Percentiles rank a stretch among this genome's conserved stretches.
Conservation (phyloP, 2,329 filamentous ascomycete species). For the Metarhizium brunneum region DNA sequence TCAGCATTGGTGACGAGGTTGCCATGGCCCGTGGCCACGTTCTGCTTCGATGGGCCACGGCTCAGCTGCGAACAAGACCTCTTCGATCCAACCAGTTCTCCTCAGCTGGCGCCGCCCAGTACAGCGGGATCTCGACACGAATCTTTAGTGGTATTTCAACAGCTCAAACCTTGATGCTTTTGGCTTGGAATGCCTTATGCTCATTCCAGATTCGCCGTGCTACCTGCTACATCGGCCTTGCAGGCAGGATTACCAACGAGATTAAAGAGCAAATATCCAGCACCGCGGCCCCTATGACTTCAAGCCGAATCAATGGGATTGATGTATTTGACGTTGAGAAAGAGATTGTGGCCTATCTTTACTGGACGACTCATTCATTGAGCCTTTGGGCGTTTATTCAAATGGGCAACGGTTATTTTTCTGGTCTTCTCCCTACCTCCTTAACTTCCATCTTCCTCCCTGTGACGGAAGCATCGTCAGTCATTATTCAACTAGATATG, state of each 20-base stretch:
- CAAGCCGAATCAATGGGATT: slow-evolving; percentile 30
- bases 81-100: slow-evolving; percentile 10
- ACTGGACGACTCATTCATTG: slow-evolving; percentile 30
- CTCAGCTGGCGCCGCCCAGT: slow-evolving; percentile 12
- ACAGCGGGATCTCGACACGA: slow-evolving; percentile 21
- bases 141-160: slow-evolving; percentile 23
- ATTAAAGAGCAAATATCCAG: slow-evolving; percentile 22
- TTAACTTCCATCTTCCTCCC: slow-evolving; percentile 20
- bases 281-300: slow-evolving; percentile 16
- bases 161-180: slow-evolving; percentile 23
- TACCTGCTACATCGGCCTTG: slow-evolving; percentile 25
- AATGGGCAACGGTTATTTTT: slow-evolving; percentile 17
- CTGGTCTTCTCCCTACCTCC: slow-evolving; percentile 14
- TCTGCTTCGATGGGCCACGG: slow-evolving; percentile 24
- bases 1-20: slow-evolving; percentile 20
- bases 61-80: slow-evolving; percentile 22
- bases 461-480: slow-evolving; percentile 17
- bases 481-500: slow-evolving; percentile 23
- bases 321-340: slow-evolving; percentile 30
- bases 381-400: slow-evolving; percentile 29
- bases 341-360: slow-evolving; percentile 28
- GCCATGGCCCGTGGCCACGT: slow-evolving; percentile 19
- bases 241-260: slow-evolving; percentile 19
- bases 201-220: slow-evolving; percentile 22
- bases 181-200: slow-evolving; percentile 28